Percentiles rank a stretch among this genome's conserved stretches.
phyloP scores from a whole-genome alignment of 495 filamentous ascomycete species.

The Mytilinidion resinicola region DNA sequence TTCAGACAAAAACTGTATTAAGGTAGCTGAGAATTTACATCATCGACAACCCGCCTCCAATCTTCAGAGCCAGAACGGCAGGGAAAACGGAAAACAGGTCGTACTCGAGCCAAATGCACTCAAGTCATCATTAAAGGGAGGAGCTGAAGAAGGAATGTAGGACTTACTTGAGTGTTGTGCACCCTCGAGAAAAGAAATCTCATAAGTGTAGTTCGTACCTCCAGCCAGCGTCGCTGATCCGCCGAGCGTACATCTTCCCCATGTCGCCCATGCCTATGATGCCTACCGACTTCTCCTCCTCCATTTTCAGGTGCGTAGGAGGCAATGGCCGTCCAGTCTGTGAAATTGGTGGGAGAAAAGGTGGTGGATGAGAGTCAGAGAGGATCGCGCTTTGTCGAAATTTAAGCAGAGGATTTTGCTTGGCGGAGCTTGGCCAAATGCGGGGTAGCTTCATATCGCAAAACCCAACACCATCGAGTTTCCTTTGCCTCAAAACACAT shows the following conservation, averaged over 20 bases:
- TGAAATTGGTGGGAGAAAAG: background rate
- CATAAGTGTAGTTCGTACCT: conserved; percentile 55
- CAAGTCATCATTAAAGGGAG: conserved; percentile 79
- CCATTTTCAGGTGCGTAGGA: conserved; percentile 12
- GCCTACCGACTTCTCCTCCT: conserved; percentile 47
- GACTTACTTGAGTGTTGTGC: conserved; percentile 5
- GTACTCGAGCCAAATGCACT: conserved; percentile 99
- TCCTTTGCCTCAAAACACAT: too few species aligned
- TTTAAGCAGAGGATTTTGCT: too few species aligned
- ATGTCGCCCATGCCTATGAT: conserved; percentile 99
- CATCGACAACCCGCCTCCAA: conserved; percentile 56
- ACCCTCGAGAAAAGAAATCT: too few species aligned
- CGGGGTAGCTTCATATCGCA: too few species aligned
- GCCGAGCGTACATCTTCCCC: conserved; percentile 97
- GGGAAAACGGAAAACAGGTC: conserved; percentile 40
- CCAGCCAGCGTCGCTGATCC: conserved; percentile 86
- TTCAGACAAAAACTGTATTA: conserved; percentile 73
- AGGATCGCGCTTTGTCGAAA: background rate
- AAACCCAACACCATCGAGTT: too few species aligned
- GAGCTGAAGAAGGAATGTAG: conserved; percentile 21
- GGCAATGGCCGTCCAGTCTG: background rate
- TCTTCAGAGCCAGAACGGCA: conserved; percentile 49
- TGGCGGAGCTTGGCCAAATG: too few species aligned
- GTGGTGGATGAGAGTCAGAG: background rate
- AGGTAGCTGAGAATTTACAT: conserved; percentile 99